phyloP scores from a whole-genome alignment of 2,329 filamentous ascomycete species.

The Berkeleyomyces rouxiae region DNA sequence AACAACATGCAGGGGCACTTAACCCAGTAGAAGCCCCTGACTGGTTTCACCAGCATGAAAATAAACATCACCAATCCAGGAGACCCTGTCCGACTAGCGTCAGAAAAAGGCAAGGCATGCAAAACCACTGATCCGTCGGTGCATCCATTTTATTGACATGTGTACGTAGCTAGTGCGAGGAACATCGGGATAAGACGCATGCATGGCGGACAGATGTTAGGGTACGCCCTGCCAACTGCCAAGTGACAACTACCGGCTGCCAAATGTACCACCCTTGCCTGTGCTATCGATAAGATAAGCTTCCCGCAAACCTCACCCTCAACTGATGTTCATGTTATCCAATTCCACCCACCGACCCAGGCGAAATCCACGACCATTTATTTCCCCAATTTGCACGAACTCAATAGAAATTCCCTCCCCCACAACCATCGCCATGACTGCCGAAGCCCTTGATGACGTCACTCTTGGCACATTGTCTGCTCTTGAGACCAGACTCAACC shows the following conservation, averaged over 20 bases:
- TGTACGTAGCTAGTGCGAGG: neutral
- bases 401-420: neutral
- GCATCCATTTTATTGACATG: neutral
- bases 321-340: neutral
- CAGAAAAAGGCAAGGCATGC: neutral
- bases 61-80: neutral
- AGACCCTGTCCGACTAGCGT: neutral
- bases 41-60: slow-evolving; percentile 8
- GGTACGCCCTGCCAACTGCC: neutral
- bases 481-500: slow-evolving; percentile 40
- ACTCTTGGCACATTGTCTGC: slow-evolving; percentile 38
- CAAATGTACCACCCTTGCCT: neutral
- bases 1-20: slow-evolving; percentile 4
- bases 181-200: too few species aligned
- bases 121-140: neutral
- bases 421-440: slow-evolving; percentile 18
- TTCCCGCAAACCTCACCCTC: neutral
- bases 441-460: slow-evolving; percentile 30
- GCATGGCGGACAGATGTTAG: neutral
- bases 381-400: neutral
- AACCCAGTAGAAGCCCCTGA: neutral
- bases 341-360: neutral
- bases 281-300: neutral
- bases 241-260: neutral
- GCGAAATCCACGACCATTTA: neutral